Base-by-base conservation (phyloP, 768 basidiomycete species). In the Sistotremastrum suecicum region DNA sequence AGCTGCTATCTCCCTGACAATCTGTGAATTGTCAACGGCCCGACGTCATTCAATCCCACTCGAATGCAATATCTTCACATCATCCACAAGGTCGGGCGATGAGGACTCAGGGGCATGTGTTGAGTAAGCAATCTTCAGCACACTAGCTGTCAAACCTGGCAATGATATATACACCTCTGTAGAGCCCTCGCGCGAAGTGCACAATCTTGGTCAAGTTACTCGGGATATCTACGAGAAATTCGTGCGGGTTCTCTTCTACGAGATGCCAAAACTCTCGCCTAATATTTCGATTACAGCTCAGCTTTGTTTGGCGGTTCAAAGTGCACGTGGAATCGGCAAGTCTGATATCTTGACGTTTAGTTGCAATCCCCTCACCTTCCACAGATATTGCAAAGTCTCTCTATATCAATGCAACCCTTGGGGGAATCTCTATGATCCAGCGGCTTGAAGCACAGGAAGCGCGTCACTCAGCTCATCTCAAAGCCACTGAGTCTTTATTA, bases 121-220 rank as follows among this genome's bases (percentile, higher is more conserved):
- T 36, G 35, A 6, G 39, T 11, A 20, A 53, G 67, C 72, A 35
- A 56, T 60, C 50, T 78, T 75, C 46, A 76, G 77, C 7, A 72
- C 72, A 75, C 77, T 53, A 41, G 66, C 51, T 9, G 5, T 28
- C 12, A 7, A 34, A 4, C 29, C 6, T 46, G 29, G 48, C 7
- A 7, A 37, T 52, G 44, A 51, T 44, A 1, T 7, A 41, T 41
- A 9, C 12, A 34, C 5, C 37, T 32, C 10, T 10, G 4, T 52
- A 86, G 83, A 46, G 80, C 84, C 8, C 61, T 87, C 7, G 76
- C 83, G 10, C 67, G 83, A 42, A 86, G 84, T 56, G 75, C 83
- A 5, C 84, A 87, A 54, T 80, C 78, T 54, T 87, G 84, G 84
- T 84, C 84, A 3, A 84, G 81, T 47, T 86, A 85, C 59, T 87